Base-by-base conservation (phyloP, 2,329 filamentous ascomycete species). In the Pyrenophora seminiperda region DNA sequence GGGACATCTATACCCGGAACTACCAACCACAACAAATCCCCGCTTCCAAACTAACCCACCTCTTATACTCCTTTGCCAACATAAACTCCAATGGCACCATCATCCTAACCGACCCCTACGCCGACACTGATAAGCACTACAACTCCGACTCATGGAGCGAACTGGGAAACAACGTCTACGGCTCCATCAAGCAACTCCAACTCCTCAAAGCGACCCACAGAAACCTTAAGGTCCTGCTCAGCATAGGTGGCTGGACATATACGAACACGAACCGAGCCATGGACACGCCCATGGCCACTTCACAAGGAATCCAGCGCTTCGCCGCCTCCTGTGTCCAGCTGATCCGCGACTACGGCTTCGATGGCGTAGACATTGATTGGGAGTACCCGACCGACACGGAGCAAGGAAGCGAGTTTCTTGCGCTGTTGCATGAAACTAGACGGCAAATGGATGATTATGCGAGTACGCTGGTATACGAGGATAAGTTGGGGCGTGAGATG, bases 231-330 rank as follows among this genome's bases (percentile, higher is more conserved):
- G 59, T 33, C n/a, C 80, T 97, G 10, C 82, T 97, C 4, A 91
- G 88, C 45, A 90, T 95, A 52, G 91, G 91, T 32, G 91, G 91
- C 13, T 94, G 87, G 85, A 89, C 84, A 0, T 90, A 88, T 69
- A 89, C 87, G 3, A 61, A 70, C 33, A 55, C 56, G 15, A 53
- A 63, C 19, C 73, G 83, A 71, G 94, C 96, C 76, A 95, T 97
- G 73, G 78, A 83, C 1, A 76, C 75, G 20, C 88, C 91, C 0
- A 84, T 83, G 0, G 83, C 83, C 14, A 87, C 86, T 0, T 77
- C 80, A 0, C 75, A 77, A 5, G 84, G 86, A 6, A 82, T 90
- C 10, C 74, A 76, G 52, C 79, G 57, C 1, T 95, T 96, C 67
- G 90, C 89, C 1, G 77, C 81, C 41, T 84, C 83, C 20, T 87